Conservation (phyloP, 176 grass and related monocot species). For the Cocos nucifera region DNA sequence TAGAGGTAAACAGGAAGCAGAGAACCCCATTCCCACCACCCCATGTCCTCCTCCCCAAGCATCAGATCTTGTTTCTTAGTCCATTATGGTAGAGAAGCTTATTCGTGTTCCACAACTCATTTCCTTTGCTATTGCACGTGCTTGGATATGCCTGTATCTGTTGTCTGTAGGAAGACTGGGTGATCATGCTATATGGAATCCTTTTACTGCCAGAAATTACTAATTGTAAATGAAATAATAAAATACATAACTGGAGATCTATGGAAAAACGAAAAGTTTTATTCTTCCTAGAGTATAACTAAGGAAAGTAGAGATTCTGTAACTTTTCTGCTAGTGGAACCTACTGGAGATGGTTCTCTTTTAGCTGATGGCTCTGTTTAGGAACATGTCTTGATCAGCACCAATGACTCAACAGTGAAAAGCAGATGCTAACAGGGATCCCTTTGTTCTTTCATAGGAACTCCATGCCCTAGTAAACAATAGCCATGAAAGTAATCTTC, state of each 20-base stretch:
- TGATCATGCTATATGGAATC: too few species aligned
- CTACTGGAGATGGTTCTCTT: neutral
- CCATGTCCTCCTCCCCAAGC: too few species aligned
- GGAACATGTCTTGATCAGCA: neutral
- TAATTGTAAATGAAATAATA: neutral
- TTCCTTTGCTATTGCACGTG: neutral
- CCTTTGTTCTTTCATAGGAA: neutral
- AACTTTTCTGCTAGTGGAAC: constrained; percentile 4
- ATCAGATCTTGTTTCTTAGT: neutral
- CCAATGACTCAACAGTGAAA: neutral
- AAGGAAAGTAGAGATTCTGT: neutral
- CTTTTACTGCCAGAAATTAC: neutral
- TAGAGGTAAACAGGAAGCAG: neutral
- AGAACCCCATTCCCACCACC: too few species aligned
- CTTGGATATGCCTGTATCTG: too few species aligned
- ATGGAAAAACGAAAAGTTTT: neutral
- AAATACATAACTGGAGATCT: neutral
- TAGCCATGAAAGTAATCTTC: neutral
- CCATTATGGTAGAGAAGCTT: neutral
- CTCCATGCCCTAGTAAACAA: neutral
- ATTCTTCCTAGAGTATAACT: neutral
- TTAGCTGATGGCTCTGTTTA: neutral
- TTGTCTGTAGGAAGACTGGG: too few species aligned
- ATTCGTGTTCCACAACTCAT: neutral
- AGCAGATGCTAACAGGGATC: neutral